Conservation (phyloP, 345 rosid species). For the Euphorbia tirucalli region DNA sequence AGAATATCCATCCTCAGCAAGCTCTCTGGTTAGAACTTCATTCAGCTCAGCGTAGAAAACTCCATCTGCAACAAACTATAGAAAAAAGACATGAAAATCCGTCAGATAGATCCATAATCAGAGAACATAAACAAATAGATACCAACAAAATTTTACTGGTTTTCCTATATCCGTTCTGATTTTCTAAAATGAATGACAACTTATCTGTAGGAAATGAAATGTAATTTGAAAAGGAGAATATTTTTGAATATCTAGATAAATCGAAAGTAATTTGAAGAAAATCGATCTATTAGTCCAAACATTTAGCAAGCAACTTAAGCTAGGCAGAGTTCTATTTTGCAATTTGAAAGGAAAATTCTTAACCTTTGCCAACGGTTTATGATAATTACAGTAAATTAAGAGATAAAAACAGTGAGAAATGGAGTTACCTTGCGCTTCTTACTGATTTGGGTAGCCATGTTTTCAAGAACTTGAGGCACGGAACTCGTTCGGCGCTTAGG, state of each 20-base stretch:
- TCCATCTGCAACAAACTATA: conserved; percentile 27
- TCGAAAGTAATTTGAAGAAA: not conserved
- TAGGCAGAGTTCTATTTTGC: not conserved
- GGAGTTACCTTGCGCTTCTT: conserved; percentile 26
- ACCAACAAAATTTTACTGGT: not conserved
- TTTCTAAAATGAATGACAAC: not conserved
- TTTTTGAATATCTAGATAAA: not conserved
- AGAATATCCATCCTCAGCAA: conserved; percentile 36
- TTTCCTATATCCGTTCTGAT: not conserved
- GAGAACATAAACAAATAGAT: not conserved
- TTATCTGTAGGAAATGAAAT: not conserved
- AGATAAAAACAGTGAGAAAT: not conserved
- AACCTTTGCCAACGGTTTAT: too few relatives aligned
- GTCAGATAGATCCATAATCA: not conserved
- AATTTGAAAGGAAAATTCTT: not conserved
- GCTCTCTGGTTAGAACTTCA: conserved; percentile 31
- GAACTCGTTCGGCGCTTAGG: not conserved
- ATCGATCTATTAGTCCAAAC: not conserved
- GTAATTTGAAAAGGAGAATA: not conserved
- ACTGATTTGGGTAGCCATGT: conserved; percentile 29
- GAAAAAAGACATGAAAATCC: not conserved
- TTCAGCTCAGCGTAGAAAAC: conserved; percentile 33
- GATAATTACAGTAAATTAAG: not conserved
- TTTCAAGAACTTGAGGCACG: not conserved
- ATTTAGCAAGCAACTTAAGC: not conserved